These are phyloP conservation scores for Lactarius psammicola DNA, from an alignment of 768 basidiomycete genomes.

Conservation along the genomic window DNA sequence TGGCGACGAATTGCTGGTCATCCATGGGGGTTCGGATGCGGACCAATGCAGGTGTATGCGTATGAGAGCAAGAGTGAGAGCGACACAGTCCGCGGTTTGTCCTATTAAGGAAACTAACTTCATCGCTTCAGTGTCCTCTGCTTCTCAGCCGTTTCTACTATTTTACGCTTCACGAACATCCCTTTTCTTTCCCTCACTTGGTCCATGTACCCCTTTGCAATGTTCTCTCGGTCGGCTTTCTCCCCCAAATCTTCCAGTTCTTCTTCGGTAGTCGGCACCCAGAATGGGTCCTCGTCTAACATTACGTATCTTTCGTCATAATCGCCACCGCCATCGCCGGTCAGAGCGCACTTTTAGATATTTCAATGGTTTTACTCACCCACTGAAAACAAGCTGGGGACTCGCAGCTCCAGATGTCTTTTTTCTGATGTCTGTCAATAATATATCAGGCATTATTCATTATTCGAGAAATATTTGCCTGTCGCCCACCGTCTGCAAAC, in stretches of 20 bases:
- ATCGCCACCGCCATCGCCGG: slow-evolving; percentile 28
- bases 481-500: slow-evolving; percentile 84
- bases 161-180: slow-evolving; percentile 92
- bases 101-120: slow-evolving; percentile 16
- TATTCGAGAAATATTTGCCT: background rate
- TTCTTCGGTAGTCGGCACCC: slow-evolving; percentile 96
- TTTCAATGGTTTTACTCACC: slow-evolving; percentile 47
- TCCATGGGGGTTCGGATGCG: slow-evolving; percentile 22
- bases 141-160: slow-evolving; percentile 95
- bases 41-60: slow-evolving; percentile 4
- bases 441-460: background rate
- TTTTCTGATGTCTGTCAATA: slow-evolving; percentile 83
- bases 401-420: slow-evolving; percentile 96
- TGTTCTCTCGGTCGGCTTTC: slow-evolving; percentile 88
- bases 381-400: slow-evolving; percentile 95
- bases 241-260: slow-evolving; percentile 96
- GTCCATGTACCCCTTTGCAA: slow-evolving; percentile 95
- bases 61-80: background rate
- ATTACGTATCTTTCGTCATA: slow-evolving; percentile 71
- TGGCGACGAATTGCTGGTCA: slow-evolving; percentile 58
- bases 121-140: slow-evolving; percentile 76
- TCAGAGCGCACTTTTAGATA: background rate
- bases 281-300: slow-evolving; percentile 92
- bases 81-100: background rate
- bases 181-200: slow-evolving; percentile 88